Evolutionary conservation across 2,329 filamentous ascomycete genomes (phyloP).

Genomic region (Xylariaceae sp.): DNA sequence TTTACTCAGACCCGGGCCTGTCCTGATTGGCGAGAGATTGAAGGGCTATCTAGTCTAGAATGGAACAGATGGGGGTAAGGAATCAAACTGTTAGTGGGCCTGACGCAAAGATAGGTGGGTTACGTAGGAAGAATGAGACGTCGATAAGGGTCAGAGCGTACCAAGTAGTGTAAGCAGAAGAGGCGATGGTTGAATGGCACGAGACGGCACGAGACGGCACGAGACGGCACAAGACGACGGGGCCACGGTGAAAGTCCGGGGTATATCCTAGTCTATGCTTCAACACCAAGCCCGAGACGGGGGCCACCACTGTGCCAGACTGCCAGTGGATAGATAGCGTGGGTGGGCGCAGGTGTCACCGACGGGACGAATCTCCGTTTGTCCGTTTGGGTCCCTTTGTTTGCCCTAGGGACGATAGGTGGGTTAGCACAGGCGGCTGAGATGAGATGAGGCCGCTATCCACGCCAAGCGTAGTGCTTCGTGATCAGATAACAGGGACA

Average conservation of each 20-base stretch:
- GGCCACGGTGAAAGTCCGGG: conserved; percentile 1
- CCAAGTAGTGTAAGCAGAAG: background rate
- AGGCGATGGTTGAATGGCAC: conserved; percentile 2
- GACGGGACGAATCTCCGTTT: conserved; percentile 4
- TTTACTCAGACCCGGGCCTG: conserved; percentile 1
- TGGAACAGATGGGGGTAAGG: background rate
- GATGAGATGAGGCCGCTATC: conserved; percentile 15
- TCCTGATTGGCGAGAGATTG: conserved; percentile 3
- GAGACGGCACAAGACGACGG: background rate
- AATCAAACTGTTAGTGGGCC: conserved; percentile 2
- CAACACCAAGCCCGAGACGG: conserved; percentile 4
- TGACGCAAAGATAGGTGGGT: conserved; percentile 7
- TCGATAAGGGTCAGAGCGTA: background rate
- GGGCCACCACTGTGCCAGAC: conserved; percentile 3
- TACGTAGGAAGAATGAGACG: conserved; percentile 6
- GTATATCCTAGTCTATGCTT: conserved; percentile 4
- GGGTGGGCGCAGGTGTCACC: background rate
- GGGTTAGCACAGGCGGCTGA: conserved; percentile 17
- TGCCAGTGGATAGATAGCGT: background rate
- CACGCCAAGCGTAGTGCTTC: conserved; percentile 13
- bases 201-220: background rate
- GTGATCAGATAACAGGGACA: conserved; percentile 9
- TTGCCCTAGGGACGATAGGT: conserved; percentile 8
- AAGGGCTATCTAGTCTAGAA: conserved; percentile 1
- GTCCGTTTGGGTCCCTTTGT: background rate